Base-by-base conservation (phyloP, 1,284 basidiomycete genomes). In the Naganishia sp. region DNA sequence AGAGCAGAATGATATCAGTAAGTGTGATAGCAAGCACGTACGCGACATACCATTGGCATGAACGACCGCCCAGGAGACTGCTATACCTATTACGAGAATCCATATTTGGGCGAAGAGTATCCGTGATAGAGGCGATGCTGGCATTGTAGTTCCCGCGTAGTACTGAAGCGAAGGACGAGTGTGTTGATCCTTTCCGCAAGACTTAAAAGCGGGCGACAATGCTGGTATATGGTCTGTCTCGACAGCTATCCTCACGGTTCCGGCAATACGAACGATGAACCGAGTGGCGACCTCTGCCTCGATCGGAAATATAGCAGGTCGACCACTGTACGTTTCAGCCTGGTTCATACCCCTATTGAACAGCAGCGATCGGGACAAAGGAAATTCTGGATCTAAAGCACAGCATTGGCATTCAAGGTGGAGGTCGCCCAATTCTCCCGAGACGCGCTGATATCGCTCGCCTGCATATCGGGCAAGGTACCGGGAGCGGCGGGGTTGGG, bases 81-180 rank as follows among this genome's bases (percentile, higher is more conserved):
- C 56, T 7, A 66, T 15, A 13, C 23, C 33, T 23, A 66, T 44
- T 33, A 42, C 42, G 18, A 60, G 39, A 6, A 44, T 43, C 55
- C 56, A 60, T 44, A 53, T 10, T 18, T n/a, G 28, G 23, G 31
- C 36, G 13, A 52, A 18, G 59, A 43, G 33, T 66, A 66, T 66
- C 64, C 64, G 56, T 10, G 56, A 60, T 25, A 53, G 42, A 13
- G 49, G 64, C 49, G 64, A 66, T n/a, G 49, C 55, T 31, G 56
- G 64, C 64, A 66, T 66, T n/a, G 18, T 39, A 48, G 7, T 11
- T 42, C n/a, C 23, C 43, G 42, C 36, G 36, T 39, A 13, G 15
- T n/a, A 11, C 5, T 9, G 49, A 49, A 60, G 57, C 33, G 33
- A 53, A 45, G 31, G 23, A 11, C 50, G 25, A 53, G n/a, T n/a